Percentiles rank a stretch among this genome's conserved stretches.
Conservation (phyloP, 139 green algal species). For the Nannochloris sp. region DNA sequence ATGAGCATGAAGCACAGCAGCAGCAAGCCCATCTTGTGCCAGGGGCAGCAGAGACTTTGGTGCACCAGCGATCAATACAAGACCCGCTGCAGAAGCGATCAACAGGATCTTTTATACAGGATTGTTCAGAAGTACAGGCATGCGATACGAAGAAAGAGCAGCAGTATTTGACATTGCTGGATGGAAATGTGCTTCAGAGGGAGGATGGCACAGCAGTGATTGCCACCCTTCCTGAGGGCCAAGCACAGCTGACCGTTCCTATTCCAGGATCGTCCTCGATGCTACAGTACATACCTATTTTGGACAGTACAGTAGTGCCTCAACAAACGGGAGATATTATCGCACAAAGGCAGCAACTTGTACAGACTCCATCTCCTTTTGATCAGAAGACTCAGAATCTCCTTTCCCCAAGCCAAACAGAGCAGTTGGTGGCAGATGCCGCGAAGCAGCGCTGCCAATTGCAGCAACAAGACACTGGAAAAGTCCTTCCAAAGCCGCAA, state of each 20-base stretch:
- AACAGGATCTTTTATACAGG: neutral
- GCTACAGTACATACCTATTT: slow-evolving; percentile 11
- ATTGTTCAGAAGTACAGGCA: neutral
- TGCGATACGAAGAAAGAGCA: neutral
- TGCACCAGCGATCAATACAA: no score
- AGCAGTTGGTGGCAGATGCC: neutral
- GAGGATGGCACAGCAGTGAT: slow-evolving; percentile 5
- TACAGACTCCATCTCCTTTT: slow-evolving; percentile 5
- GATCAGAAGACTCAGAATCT: no score
- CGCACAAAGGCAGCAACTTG: neutral
- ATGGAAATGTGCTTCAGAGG: slow-evolving; percentile 7
- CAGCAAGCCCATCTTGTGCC: no score
- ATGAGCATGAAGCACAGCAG: no score
- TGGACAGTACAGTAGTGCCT: slow-evolving; percentile 2
- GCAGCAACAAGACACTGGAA: neutral
- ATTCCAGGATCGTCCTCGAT: slow-evolving; percentile 7
- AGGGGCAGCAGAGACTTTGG: no score
- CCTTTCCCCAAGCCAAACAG: neutral
- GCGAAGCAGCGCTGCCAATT: neutral
- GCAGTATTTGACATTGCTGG: slow-evolving; percentile 9
- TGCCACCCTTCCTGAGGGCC: slow-evolving; percentile 2
- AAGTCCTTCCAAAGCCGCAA: neutral
- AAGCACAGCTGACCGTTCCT: neutral
- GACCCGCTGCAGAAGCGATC: no score
- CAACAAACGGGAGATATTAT: neutral